Evolutionary conservation across 2,329 filamentous ascomycete species (phyloP).

Genomic region (Calonectria leucothoes): DNA sequence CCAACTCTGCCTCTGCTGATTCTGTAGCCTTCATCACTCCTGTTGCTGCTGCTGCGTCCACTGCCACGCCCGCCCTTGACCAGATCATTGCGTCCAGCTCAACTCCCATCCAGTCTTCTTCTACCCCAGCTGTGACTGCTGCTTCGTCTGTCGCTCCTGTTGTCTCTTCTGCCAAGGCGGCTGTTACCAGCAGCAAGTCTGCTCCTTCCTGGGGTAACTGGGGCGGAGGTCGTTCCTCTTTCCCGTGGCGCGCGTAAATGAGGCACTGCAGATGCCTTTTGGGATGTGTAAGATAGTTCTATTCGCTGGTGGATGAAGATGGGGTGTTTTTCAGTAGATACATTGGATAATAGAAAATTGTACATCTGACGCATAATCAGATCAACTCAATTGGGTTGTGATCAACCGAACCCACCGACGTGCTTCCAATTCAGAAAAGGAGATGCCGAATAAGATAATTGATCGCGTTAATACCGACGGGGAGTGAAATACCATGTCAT

Average conservation of each 20-base stretch:
- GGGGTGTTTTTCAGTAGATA: neutral
- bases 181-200: neutral
- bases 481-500: neutral
- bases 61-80: neutral
- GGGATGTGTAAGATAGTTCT: conserved; percentile 1
- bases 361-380: neutral
- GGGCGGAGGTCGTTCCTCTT: neutral
- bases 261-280: neutral
- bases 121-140: neutral
- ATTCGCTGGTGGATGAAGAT: neutral
- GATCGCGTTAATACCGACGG: neutral
- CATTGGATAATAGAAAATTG: neutral
- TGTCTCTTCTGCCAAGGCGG: neutral
- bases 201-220: neutral
- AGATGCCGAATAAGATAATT: too few relatives aligned
- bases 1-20: neutral
- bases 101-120: neutral
- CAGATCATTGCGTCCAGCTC: conserved; percentile 1
- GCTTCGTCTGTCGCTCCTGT: neutral
- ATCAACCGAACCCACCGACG: neutral
- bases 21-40: neutral
- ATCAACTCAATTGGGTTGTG: neutral
- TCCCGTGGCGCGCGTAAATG: neutral
- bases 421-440: too few relatives aligned
- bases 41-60: neutral